Base-by-base conservation (phyloP, 139 green algal species). In the Chlorokybus atmophyticus region DNA sequence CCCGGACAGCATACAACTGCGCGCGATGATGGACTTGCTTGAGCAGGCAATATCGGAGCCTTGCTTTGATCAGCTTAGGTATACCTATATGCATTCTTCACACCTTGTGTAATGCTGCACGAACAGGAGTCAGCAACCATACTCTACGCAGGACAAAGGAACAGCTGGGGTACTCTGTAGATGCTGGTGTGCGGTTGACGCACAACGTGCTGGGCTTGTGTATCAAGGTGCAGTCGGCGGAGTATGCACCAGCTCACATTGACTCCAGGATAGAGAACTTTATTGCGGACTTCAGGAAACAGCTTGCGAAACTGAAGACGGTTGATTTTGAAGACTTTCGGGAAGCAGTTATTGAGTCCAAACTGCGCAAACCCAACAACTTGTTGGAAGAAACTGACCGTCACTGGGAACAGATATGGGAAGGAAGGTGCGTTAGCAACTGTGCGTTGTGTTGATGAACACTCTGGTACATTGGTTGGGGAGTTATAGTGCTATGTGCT, bases 141-240 rank as follows among this genome's bases (percentile, higher is more conserved):
- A 44, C 35, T 14, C 35, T 44, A 44, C 35, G 35, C 35, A 67
- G 63, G 52, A 96, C 89, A 41, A 85, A 94, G 78, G 76, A 96
- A 81, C 88, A 96, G 82, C 78, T 95, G 57, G 87, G 87, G 5
- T 95, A 95, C 73, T 77, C 56, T 2, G 88, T 96, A 55, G 67
- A 84, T 63, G 76, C 63, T 47, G 78, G 82, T 7, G 58, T 74
- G 10, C 71, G 86, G 1, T 70, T 85, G 28, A 96, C 88, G 0
- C 70, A 87, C 32, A 80, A 83, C 29, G 75, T 94, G 41, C 67
- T 88, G 26, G 88, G 86, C 27, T 88, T 94, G 32, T 81, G 67
- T 39, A 52, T 94, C 7, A 57, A 68, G 19, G 75, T 96, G 1
- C 67, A 68, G 59, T 70, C 60, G 5, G 42, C 59, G 3, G 61